Percentiles rank a stretch among this genome's conserved stretches.
Evolutionary conservation across 2,329 filamentous ascomycete species (phyloP).

Genomic region (Penicillium sp.): DNA sequence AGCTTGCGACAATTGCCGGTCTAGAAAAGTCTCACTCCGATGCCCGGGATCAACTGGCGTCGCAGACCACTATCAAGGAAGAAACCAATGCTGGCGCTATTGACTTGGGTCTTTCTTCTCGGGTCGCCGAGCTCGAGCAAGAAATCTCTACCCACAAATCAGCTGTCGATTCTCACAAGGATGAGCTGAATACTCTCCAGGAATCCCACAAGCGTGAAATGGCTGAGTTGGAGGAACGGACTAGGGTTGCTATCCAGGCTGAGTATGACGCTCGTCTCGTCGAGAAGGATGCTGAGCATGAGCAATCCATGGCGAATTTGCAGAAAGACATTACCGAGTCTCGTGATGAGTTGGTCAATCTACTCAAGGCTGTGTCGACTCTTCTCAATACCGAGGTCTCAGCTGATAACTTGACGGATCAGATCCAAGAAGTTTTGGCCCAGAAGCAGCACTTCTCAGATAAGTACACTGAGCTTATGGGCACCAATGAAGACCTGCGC

Average conservation of each 20-base stretch:
- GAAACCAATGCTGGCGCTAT: conserved; percentile 52
- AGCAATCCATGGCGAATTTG: conserved; percentile 57
- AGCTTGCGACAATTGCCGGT: conserved; percentile 66
- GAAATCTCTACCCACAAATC: conserved; percentile 58
- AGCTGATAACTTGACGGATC: conserved; percentile 59
- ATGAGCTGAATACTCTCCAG: conserved; percentile 53
- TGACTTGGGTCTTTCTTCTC: conserved; percentile 32
- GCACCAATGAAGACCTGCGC: conserved; percentile 39
- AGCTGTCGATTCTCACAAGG: conserved; percentile 53
- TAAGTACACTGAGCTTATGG: conserved; percentile 43
- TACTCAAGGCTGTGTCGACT: conserved; percentile 58
- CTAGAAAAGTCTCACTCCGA: conserved; percentile 70
- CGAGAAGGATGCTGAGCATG: conserved; percentile 60
- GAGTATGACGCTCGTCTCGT: conserved; percentile 37
- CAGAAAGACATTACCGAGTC: conserved; percentile 63
- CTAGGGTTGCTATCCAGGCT: conserved; percentile 36
- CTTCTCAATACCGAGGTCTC: conserved; percentile 49
- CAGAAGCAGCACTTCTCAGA: conserved; percentile 45
- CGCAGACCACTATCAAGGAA: conserved; percentile 61
- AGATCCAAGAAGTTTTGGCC: conserved; percentile 55
- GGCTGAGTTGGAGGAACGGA: conserved; percentile 39
- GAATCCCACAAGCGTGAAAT: conserved; percentile 51
- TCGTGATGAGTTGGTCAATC: conserved; percentile 63
- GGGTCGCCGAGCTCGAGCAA: conserved; percentile 55
- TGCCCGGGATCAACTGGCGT: conserved; percentile 66